Base-by-base conservation (phyloP, 2,329 filamentous ascomycete genomes). In the Hawksworthiomyces lignivorus region DNA sequence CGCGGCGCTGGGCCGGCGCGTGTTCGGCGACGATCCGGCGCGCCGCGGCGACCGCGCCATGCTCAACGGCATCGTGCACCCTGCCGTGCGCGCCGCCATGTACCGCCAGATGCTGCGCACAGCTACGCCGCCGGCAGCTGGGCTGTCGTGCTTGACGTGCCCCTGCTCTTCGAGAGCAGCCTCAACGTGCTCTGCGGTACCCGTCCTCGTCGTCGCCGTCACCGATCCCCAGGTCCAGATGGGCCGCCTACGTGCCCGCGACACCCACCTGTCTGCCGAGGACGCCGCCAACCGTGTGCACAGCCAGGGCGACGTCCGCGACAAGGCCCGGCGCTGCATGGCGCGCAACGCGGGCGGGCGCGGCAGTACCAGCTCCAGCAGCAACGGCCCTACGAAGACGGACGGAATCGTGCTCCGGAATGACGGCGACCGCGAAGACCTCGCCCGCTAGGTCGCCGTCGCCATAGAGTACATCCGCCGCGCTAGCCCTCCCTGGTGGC, bases 131-230 rank as follows among this genome's bases (percentile, higher is more conserved):
- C 64, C 2, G 90, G 92, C 0, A 61, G 80, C 57, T 92, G 90
- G 87, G 89, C 88, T 0, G 87, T 95, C 4, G 83, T 98, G 27
- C 71, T 97, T 12, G 92, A 98, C 58, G 82, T 98, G 8, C 92
- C 92, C 39, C 68, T 98, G 41, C 72, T 98, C 31, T 96, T 96
- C 54, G 92, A 98, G 69, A 83, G 80, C 52, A 79, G 80, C 3
- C 80, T 95, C 62, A 92, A 98, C 61, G 69, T 79, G 30, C 77
- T 94, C 51, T 96, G 89, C 57, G 88, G 88, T 4, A 81, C 80
- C n/a, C 0, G 84, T 94, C 14, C 64, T 95, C 46, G 88, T 98
- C 0, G 90, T 97, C 2, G 88, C 83, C 0, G 88, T 97, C 17
- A 70, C 66, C 10, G 86, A 95, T 52, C 82, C 86, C 0, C 75